Base-by-base conservation (phyloP, 2,329 filamentous ascomycete genomes). In the Stylonectria norvegica region DNA sequence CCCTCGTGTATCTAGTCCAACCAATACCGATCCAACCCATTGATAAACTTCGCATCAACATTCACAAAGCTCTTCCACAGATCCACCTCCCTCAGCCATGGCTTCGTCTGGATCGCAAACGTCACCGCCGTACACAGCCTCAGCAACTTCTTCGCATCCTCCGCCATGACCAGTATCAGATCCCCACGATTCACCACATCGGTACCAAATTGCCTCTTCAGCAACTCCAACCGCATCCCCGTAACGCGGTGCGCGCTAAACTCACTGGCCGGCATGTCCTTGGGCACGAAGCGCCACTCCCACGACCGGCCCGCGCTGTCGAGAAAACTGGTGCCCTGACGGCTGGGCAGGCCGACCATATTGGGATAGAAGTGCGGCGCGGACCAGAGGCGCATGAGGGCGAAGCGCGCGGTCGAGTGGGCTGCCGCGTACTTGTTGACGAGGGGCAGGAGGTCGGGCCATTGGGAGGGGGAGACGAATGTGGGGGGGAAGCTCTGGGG, bases 1-100 rank as follows among this genome's bases (percentile, higher is more conserved):
- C 20, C 6, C 23, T 23, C 18, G n/a, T 28, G 12, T 23, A 15
- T 16, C 8, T 36, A 58, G 15, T 60, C 51, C n/a, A 56, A 8
- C 48, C 52, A 61, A 11, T 36, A 44, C 1, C 37, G 11, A 15
- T 57, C 53, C 20, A 59, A 34, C 0, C 34, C 34, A 8, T 42
- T 23, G 5, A 61, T 5, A 25, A 60, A 43, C 1, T 40, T 48
- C 20, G 56, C 16, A 5, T 50, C 50, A 6, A 60, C 55, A 29
- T 61, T 56, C 1, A 60, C 38, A 18, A 59, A 61, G 20, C 56
- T 60, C 53, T 59, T 58, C 48, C 50, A 58, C 6, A 58, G 7
- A 11, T 61, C 55, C 34, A 60, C 32, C 8, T 61, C 56, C 2
- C 50, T 46, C 10, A 57, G 15, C 53, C 58, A 61, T 9, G 57